Evolutionary conservation across 1,284 basidiomycete species (phyloP).

Genomic region (Ustilago bromivora): DNA sequence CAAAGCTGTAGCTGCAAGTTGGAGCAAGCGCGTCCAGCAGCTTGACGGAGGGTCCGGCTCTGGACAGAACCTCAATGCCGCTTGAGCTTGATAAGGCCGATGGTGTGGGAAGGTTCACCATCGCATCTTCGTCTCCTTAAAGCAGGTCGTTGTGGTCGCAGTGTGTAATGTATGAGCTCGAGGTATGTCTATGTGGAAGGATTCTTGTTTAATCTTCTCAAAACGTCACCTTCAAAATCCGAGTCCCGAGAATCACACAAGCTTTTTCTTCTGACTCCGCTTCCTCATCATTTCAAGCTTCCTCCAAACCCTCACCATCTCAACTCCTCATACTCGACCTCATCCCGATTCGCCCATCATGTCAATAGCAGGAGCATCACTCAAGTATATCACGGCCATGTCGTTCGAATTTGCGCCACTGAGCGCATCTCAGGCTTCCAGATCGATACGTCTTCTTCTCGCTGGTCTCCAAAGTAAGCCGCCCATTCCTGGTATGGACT

Average conservation of each 20-base stretch:
- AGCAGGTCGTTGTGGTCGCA: too few species aligned
- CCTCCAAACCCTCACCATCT: background rate
- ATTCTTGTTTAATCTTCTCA: slow-evolving; percentile 7
- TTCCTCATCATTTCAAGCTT: background rate
- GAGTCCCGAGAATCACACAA: slow-evolving; percentile 26
- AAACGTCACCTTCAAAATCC: background rate
- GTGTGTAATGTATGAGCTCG: background rate
- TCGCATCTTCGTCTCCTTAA: background rate
- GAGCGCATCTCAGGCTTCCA: slow-evolving; percentile 33
- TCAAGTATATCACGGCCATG: slow-evolving; percentile 53
- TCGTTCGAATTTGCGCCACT: slow-evolving; percentile 43
- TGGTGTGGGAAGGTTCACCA: slow-evolving; percentile 21
- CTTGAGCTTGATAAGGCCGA: background rate
- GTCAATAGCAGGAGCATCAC: slow-evolving; percentile 43
- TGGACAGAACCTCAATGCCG: slow-evolving; percentile 8
- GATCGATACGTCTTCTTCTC: slow-evolving; percentile 45
- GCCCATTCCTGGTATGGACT: slow-evolving; percentile 38
- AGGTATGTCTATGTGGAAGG: background rate
- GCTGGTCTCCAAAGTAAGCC: slow-evolving; percentile 38
- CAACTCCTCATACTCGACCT: background rate
- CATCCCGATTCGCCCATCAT: slow-evolving; percentile 11
- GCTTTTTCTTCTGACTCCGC: slow-evolving; percentile 30
- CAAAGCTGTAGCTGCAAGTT: slow-evolving; percentile 23
- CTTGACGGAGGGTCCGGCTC: background rate
- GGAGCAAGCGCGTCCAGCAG: background rate